Conservation (phyloP, 768 basidiomycete species). For the Suillus spraguei region DNA sequence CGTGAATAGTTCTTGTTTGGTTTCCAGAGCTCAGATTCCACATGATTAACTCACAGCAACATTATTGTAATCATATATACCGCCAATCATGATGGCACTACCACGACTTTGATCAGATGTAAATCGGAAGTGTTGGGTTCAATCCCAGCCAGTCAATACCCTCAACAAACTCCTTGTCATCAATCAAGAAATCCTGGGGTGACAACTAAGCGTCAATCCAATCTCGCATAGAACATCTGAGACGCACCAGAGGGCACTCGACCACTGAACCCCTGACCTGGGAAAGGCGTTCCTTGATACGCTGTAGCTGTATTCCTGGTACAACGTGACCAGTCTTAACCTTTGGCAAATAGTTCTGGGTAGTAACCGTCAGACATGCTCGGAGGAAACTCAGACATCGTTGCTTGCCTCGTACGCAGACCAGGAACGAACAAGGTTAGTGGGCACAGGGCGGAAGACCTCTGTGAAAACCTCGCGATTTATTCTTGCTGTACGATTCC, state of each 20-base stretch:
- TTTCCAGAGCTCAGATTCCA: not conserved
- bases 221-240: conserved; percentile 9
- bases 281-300: conserved; percentile 75
- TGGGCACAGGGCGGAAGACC: conserved; percentile 85
- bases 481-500: conserved; percentile 70
- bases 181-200: conserved; percentile 79
- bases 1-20: not conserved
- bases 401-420: conserved; percentile 68
- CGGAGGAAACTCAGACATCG: conserved; percentile 7
- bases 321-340: conserved; percentile 82
- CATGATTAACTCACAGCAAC: not conserved
- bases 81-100: not conserved
- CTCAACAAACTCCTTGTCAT: conserved; percentile 69
- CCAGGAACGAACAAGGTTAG: conserved; percentile 81
- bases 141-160: conserved; percentile 74
- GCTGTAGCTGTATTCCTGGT: conserved; percentile 61
- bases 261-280: conserved; percentile 74
- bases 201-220: conserved; percentile 13
- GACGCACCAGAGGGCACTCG: conserved; percentile 69
- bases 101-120: conserved; percentile 46
- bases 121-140: conserved; percentile 80
- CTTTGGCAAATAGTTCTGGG: conserved; percentile 74
- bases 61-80: not conserved
- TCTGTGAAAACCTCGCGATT: conserved; percentile 89
- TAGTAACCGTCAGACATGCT: conserved; percentile 7